Conservation (phyloP, 345 rosid genomes). For the Leavenworthia alabamica region DNA sequence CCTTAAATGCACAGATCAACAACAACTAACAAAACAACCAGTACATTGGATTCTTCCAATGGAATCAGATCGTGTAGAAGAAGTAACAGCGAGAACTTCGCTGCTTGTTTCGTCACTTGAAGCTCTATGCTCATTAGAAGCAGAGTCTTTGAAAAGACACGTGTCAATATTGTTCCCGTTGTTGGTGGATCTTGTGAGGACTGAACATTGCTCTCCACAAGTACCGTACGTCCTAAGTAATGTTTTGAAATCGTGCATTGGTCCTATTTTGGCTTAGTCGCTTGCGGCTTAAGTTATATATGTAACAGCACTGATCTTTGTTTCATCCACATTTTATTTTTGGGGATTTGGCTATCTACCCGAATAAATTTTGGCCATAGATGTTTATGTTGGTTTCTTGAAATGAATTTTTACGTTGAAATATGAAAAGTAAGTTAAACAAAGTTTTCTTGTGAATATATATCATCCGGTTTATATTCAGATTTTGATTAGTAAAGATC, state of each 20-base stretch:
- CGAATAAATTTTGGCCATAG: constrained; percentile 24
- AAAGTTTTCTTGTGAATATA: no score
- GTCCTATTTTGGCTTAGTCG: constrained; percentile 43
- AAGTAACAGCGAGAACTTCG: constrained; percentile 65
- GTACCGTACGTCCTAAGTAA: constrained; percentile 54
- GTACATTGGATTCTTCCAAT: constrained; percentile 62
- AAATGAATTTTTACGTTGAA: not conserved
- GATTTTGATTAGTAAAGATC: not conserved
- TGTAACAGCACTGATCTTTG: not conserved
- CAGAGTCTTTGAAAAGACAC: constrained; percentile 48
- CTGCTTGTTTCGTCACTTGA: constrained; percentile 57
- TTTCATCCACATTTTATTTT: not conserved
- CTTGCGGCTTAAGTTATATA: constrained; percentile 17
- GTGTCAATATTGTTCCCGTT: constrained; percentile 54
- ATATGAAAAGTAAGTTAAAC: no score
- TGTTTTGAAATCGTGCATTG: constrained; percentile 75
- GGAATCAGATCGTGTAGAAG: constrained; percentile 63
- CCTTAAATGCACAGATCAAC: constrained; percentile 45
- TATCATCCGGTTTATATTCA: not conserved
- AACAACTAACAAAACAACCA: not conserved
- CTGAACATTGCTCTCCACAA: constrained; percentile 82
- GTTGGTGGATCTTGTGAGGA: constrained; percentile 71
- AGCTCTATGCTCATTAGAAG: constrained; percentile 45
- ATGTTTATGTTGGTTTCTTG: constrained; percentile 8
- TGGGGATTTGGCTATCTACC: constrained; percentile 6